These are phyloP conservation scores for Fomitopsis pinicola DNA, from an alignment of 1,284 basidiomycete species.

Conservation along the genomic window DNA sequence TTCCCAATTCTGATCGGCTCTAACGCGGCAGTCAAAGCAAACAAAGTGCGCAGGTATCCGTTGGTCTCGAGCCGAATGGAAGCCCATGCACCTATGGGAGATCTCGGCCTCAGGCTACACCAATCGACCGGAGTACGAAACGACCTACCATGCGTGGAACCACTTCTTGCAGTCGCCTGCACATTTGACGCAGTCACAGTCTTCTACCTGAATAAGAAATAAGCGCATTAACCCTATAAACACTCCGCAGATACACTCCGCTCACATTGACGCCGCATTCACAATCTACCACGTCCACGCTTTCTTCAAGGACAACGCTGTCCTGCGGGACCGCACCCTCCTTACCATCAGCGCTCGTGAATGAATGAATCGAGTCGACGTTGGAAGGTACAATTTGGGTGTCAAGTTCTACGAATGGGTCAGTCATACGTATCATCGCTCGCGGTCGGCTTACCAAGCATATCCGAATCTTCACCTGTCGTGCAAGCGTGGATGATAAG, in stretches of 20 bases:
- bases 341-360: slow-evolving; percentile 11
- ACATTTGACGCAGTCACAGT: slow-evolving; percentile 52
- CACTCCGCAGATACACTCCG: background rate
- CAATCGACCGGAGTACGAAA: background rate
- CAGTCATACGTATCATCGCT: no score
- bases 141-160: slow-evolving; percentile 66
- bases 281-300: slow-evolving; percentile 35
- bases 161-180: slow-evolving; percentile 65
- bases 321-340: background rate
- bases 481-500: slow-evolving; percentile 26
- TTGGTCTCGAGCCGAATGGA: slow-evolving; percentile 52
- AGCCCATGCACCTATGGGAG: slow-evolving; percentile 71
- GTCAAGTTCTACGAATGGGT: slow-evolving; percentile 37
- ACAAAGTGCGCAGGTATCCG: slow-evolving; percentile 54
- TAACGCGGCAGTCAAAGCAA: slow-evolving; percentile 71
- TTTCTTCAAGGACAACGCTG: slow-evolving; percentile 16
- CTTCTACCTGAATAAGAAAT: slow-evolving; percentile 36
- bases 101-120: background rate
- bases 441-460: slow-evolving; percentile 32
- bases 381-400: slow-evolving; percentile 31
- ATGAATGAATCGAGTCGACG: slow-evolving; percentile 35
- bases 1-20: slow-evolving; percentile 60
- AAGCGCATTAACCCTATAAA: background rate
- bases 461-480: slow-evolving; percentile 34
- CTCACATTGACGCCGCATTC: slow-evolving; percentile 61